Evolutionary conservation across 2,329 filamentous ascomycete genomes (phyloP), one percentile per base, ranked within the genome.

Genomic region (Monosporascus sp.): DNA sequence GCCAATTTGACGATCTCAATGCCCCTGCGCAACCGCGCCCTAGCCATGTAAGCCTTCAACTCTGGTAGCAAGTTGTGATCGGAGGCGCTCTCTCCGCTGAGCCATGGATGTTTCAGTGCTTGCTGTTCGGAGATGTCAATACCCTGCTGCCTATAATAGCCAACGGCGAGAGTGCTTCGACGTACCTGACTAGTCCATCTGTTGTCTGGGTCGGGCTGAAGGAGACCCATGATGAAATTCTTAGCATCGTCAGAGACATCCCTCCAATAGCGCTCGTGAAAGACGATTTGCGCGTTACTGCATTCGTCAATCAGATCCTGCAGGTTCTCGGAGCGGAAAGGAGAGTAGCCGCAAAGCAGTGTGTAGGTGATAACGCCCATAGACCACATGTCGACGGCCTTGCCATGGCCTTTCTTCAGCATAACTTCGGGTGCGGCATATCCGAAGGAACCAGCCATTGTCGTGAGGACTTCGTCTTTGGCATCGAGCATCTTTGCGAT

Each of bases 321-420:
- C 48, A 99, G 79, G 65, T 89, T 96, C 76, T 99, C 94, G 57
- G 91, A 94, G 62, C 94, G 87, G 82, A 99, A 99, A 20, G 94
- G 94, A 45, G 93, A 97, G 77, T 99, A 99, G 62, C 94, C 94
- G 70, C 95, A 99, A 50, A 99, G 88, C 27, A 99, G 80, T 17
- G 94, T 99, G 74, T 99, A 99, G 43, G 94, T 97, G 66, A 99
- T 99, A 66, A 99, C 94, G 58, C 94, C 94, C 74, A 99, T 82
- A 3, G 94, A 97, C 94, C 94, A 99, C 90, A 99, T 96, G 69
- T 99, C 94, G 37, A 97, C 94, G 5, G 94, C 91, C 74, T 97
- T 99, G 69, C 94, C 94, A 70, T 99, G 95, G 20, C 94, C 94
- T 68, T 90, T 86, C 79, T 97, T 97, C 60, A 96, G 80, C 94